phyloP scores from a whole-genome alignment of 2,329 filamentous ascomycete genomes.

The Beauveria pseudobassiana region DNA sequence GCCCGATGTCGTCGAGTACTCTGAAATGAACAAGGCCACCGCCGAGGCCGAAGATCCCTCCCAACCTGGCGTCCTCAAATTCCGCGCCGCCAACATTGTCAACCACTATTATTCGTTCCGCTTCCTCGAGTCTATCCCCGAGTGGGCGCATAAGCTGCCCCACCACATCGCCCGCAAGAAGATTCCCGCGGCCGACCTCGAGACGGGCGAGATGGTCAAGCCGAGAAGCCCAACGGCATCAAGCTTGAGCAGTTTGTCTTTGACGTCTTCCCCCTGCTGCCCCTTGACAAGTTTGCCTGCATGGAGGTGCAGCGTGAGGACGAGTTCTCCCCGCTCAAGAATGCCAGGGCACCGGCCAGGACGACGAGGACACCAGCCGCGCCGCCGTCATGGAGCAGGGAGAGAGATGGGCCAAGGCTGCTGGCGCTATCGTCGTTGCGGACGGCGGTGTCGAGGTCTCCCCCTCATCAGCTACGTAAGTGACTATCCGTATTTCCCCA shows the following conservation, averaged over 20 bases:
- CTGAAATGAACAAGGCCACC: constrained; percentile 85
- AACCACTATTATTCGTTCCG: constrained; percentile 98
- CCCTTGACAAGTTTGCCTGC: constrained; percentile 83
- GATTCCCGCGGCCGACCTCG: constrained; percentile 77
- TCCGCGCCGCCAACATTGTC: constrained; percentile 97
- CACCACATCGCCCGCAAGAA: constrained; percentile 98
- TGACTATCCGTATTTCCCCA: constrained; percentile 21
- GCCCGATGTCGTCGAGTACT: constrained; percentile 97
- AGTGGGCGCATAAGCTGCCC: constrained; percentile 77
- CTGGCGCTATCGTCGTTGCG: constrained; percentile 66
- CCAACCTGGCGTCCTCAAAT: constrained; percentile 77
- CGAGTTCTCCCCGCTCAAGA: constrained; percentile 97
- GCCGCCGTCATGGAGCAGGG: constrained; percentile 86
- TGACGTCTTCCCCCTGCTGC: constrained; percentile 88
- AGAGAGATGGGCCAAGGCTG: constrained; percentile 73
- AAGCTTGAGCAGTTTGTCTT: constrained; percentile 99
- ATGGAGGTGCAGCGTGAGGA: constrained; percentile 96
- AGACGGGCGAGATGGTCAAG: constrained; percentile 75
- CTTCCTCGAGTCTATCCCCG: constrained; percentile 85
- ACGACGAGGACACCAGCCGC: constrained; percentile 90
- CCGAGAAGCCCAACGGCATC: constrained; percentile 92
- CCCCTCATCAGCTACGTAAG: constrained; percentile 89
- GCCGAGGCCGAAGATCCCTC: constrained; percentile 81
- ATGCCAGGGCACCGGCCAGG: constrained; percentile 76
- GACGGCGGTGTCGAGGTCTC: constrained; percentile 78